These are phyloP conservation scores for Calocybe cyanea DNA, from an alignment of 768 basidiomycete species.

Conservation along the genomic window DNA sequence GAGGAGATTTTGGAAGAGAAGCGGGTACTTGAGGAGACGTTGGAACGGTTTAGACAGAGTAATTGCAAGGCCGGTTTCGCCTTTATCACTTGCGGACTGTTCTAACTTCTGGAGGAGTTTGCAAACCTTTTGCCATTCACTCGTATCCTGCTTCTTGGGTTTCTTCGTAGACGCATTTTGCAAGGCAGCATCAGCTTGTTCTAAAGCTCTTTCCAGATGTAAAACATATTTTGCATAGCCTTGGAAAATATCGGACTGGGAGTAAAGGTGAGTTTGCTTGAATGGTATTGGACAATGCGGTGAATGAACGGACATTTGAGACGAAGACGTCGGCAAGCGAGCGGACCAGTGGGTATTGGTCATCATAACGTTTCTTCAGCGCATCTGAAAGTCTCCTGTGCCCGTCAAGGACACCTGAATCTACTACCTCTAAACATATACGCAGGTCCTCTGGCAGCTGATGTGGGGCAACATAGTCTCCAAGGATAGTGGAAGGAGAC, in stretches of 20 bases:
- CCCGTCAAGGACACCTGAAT: conserved; percentile 83
- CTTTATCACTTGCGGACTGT: conserved; percentile 73
- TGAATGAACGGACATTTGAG: conserved; percentile 65
- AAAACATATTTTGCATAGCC: conserved; percentile 94
- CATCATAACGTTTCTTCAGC: conserved; percentile 86
- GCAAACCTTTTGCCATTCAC: conserved; percentile 76
- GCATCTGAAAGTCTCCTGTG: conserved; percentile 84
- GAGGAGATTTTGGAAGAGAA: conserved; percentile 95
- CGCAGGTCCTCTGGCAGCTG: conserved; percentile 86
- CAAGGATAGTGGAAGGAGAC: conserved; percentile 41
- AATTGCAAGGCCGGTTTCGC: conserved; percentile 93
- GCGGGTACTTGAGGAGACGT: conserved; percentile 91
- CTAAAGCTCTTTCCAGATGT: conserved; percentile 88
- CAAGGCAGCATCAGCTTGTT: conserved; percentile 80
- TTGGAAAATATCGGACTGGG: conserved; percentile 85
- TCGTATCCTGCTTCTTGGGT: conserved; percentile 77
- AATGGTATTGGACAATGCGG: conserved; percentile 6
- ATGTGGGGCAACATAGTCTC: conserved; percentile 63
- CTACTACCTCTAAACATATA: conserved; percentile 81
- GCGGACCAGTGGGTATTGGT: conserved; percentile 92
- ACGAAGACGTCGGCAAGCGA: conserved; percentile 96
- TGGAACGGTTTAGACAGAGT: conserved; percentile 97
- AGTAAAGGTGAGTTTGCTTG: conserved; percentile 12
- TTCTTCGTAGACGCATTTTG: conserved; percentile 64
- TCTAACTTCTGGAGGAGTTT: conserved; percentile 75